Base-by-base conservation (phyloP, 140 eudicot species). In the Cichorium intybus region DNA sequence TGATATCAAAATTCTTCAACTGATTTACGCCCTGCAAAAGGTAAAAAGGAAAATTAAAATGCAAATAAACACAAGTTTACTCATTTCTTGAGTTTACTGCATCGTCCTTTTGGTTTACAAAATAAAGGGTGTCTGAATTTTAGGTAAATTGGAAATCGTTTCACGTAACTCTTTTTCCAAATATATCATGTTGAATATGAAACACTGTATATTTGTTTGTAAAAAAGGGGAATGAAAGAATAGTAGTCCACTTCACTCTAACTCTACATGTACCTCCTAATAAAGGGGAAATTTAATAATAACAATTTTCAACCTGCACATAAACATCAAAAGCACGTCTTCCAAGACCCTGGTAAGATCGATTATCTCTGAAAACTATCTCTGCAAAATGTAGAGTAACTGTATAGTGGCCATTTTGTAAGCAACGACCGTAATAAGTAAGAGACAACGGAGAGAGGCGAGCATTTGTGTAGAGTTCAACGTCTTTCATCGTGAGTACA, bases 261-360 rank as follows among this genome's bases (percentile, higher is more conserved):
- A n/a, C n/a, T n/a, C n/a, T 11, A 37, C 0, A 0, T 37, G 46
- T 37, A 11, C n/a, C 46, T 37, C 46, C n/a, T 10, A 37, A 37
- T 11, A 11, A 11, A 2, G 15, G 46, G 46, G 46, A 37, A 34
- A 34, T 34, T 37, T 37, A 11, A 11, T 8, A 5, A 15, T 4
- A 5, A 15, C 2, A 14, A 43, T 15, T 9, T 43, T 35, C 5
- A 39, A 83, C 86, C 89, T 83, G 89, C 31, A 84, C 68, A 58
- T 84, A 84, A 35, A 84, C 66, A 74, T 84, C 86, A 58, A 84
- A 84, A 15, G 78, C 12, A 21, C 90, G 81, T 57, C 68, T 74
- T 37, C 90, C 90, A 56, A 84, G 84, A 50, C 86, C 80, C 29
- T 46, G 67, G 22, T 14, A 83, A 28, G 84, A 69, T 41, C 31